A percentile compares a stretch with the other conserved stretches of the same genome.
Evolutionary conservation across 2,329 filamentous ascomycete species (phyloP).

Genomic region (Alternaria gaisen): DNA sequence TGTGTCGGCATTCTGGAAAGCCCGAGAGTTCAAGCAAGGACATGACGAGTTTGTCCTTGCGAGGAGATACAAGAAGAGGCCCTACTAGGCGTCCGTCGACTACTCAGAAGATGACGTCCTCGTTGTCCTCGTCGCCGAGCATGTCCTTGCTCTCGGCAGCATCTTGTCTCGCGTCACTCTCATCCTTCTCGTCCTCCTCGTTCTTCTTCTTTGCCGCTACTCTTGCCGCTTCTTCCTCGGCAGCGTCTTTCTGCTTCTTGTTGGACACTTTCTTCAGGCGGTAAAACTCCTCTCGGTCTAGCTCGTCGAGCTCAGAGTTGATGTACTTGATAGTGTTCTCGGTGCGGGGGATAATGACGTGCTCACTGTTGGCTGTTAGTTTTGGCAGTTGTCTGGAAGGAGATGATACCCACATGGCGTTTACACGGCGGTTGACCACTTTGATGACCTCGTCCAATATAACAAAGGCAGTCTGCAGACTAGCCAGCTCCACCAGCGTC

Average conservation of each 20-base stretch:
- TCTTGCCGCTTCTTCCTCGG: constrained; percentile 48
- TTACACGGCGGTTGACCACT: constrained; percentile 97
- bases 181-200: constrained; percentile 34
- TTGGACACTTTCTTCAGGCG: constrained; percentile 91
- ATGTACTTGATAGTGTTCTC: constrained; percentile 99
- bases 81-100: constrained; percentile 1
- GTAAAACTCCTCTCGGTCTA: constrained; percentile 98
- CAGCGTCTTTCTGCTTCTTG: constrained; percentile 67
- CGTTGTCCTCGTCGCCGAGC: constrained; percentile 77
- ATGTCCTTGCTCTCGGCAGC: constrained; percentile 67
- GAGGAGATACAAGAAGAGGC: not conserved
- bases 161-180: constrained; percentile 34
- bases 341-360: constrained; percentile 96
- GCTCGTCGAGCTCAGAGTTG: constrained; percentile 96
- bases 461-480: constrained; percentile 96
- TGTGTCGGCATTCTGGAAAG: constrained; percentile 1
- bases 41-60: not conserved
- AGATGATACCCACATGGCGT: constrained; percentile 76
- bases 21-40: constrained; percentile 7
- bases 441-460: constrained; percentile 99
- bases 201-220: constrained; percentile 52
- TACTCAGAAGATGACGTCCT: constrained; percentile 82
- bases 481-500: constrained; percentile 92
- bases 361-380: constrained; percentile 65
- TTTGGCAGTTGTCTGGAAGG: not conserved